A percentile compares a stretch with the other conserved stretches of the same genome.
Conservation (phyloP, 192 early-diverging fungal genomes). For the Linnemannia zychae region DNA sequence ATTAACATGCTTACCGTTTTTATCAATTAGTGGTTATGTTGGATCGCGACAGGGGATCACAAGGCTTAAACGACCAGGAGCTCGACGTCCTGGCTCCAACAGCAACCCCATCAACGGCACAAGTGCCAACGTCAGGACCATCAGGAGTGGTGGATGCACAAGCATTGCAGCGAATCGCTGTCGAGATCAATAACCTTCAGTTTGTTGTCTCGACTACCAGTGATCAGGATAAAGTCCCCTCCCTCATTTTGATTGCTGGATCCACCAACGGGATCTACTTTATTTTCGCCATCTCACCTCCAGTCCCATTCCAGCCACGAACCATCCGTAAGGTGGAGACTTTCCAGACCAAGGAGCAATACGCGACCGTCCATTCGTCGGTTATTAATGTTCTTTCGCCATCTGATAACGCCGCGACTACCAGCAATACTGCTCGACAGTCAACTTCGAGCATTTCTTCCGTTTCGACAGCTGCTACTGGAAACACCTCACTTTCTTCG, state of each 20-base stretch:
- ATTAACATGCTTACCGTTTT: neutral
- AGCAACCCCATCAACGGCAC: neutral
- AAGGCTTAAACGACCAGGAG: neutral
- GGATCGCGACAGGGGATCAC: constrained; percentile 25
- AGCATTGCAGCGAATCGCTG: constrained; percentile 32
- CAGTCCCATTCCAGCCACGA: constrained; percentile 6
- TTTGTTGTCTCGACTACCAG: constrained; percentile 47
- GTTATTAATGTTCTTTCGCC: constrained; percentile 40
- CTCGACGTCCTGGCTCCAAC: neutral
- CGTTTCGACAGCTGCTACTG: constrained; percentile 21
- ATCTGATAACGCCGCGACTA: constrained; percentile 14
- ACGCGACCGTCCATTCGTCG: constrained; percentile 34
- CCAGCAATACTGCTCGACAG: neutral
- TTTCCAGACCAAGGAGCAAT: constrained; percentile 46
- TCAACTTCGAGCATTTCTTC: constrained; percentile 35
- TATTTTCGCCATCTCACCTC: constrained; percentile 36
- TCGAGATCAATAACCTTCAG: constrained; percentile 35
- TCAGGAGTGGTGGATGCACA: neutral
- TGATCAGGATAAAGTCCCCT: constrained; percentile 47
- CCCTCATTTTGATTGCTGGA: constrained; percentile 37
- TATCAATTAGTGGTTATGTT: constrained; percentile 28
- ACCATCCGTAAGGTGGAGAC: constrained; percentile 35
- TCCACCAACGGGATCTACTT: constrained; percentile 40
- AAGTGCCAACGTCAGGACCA: neutral
- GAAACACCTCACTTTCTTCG: constrained; percentile 12